Evolutionary conservation across 495 filamentous ascomycete species (phyloP).

Genomic region (Podospora didyma): DNA sequence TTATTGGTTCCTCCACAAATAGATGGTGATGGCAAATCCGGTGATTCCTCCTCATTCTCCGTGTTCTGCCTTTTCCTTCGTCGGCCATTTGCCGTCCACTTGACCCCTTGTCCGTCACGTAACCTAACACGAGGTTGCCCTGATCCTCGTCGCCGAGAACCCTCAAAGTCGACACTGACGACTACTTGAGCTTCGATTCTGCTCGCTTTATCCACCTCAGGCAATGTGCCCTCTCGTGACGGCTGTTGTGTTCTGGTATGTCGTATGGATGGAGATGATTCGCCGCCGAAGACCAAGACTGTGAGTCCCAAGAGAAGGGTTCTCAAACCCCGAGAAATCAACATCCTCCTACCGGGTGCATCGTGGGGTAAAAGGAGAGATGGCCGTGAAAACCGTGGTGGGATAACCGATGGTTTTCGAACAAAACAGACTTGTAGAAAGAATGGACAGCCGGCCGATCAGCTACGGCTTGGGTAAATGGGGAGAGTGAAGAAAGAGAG

Average conservation of each 20-base stretch:
- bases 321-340: constrained; percentile 17
- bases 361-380: constrained; percentile 5
- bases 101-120: neutral
- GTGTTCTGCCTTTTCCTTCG: neutral
- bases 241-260: neutral
- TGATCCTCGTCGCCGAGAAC: neutral
- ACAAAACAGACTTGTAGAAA: constrained; percentile 6
- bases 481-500: neutral
- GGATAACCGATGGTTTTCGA: neutral
- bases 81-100: neutral
- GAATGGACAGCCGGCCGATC: constrained; percentile 13
- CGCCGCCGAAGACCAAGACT: neutral
- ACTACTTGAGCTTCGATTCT: neutral
- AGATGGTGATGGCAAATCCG: neutral
- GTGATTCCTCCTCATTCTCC: neutral
- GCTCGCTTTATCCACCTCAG: neutral
- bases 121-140: neutral
- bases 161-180: neutral
- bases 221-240: neutral
- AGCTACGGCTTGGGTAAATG: constrained; percentile 10
- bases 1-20: neutral
- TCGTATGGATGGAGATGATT: neutral
- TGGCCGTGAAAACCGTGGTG: neutral
- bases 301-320: constrained; percentile 14
- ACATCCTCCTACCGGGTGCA: constrained; percentile 18